Evolutionary conservation across 2,329 filamentous ascomycete genomes (phyloP).

Genomic region (Fusarium sp.): DNA sequence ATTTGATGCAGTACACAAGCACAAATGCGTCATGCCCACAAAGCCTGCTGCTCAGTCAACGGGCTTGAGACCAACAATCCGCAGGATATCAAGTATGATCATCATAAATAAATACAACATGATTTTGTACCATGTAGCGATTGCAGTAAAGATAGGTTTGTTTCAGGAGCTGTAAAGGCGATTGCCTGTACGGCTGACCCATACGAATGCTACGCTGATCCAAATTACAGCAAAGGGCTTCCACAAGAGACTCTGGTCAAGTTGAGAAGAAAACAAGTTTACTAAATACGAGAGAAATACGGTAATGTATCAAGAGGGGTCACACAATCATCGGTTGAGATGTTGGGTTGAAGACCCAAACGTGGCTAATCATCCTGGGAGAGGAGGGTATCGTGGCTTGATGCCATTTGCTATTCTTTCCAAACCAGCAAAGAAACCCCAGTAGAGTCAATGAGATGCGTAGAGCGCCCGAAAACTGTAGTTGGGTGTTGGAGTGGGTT

Average conservation of each 20-base stretch:
- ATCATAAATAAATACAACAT: not conserved
- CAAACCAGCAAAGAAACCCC: not conserved
- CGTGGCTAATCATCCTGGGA: not conserved
- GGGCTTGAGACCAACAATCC: no score
- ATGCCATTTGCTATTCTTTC: not conserved
- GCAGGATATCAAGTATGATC: no score
- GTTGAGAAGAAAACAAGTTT: not conserved
- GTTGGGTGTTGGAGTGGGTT: no score
- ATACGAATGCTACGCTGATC: slow-evolving; percentile 2
- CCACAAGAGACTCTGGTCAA: not conserved
- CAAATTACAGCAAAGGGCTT: not conserved
- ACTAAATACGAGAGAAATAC: not conserved
- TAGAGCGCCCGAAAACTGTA: not conserved
- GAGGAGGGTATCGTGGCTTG: not conserved
- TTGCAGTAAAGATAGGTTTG: not conserved
- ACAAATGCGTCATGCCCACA: not conserved
- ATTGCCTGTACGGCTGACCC: slow-evolving; percentile 6
- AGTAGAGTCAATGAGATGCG: not conserved
- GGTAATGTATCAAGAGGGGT: not conserved
- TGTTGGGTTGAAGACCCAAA: not conserved
- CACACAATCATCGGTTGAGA: not conserved
- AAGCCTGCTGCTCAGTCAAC: no score
- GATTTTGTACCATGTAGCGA: not conserved
- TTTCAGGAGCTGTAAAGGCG: not conserved
- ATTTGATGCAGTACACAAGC: not conserved